Base-by-base conservation (phyloP, 2,329 filamentous ascomycete species). In the Colletotrichum salicis region DNA sequence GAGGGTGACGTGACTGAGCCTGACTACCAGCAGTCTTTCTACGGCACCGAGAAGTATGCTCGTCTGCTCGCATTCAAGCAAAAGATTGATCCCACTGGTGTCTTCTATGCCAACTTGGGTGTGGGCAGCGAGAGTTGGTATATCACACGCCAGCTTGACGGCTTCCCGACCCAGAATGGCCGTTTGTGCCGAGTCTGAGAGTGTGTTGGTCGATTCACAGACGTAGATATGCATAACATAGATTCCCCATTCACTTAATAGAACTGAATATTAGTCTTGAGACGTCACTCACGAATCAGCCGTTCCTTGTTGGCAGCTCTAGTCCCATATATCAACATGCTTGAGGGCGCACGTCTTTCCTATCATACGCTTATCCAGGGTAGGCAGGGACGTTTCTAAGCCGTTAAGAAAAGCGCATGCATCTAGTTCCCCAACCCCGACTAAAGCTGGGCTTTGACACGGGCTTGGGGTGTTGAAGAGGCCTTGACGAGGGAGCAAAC, bases 1-100 rank as follows among this genome's bases (percentile, higher is more conserved):
- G 79, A 81, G 65, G 78, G 77, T 2, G 78, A 80, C 37, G 71
- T 79, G 12, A 76, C 75, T 55, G 78, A 81, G 62, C 78, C 77
- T 0, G 73, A 80, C 45, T 81, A 78, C 67, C 74, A 70, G 2
- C 60, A 78, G 65, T 72, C 74, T 2, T 82, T 81, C 61, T 81
- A 76, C n/a, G 80, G 80, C 4, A 55, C 59, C 7, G 61, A 77
- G 22, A 77, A 77, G 51, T 81, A 81, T n/a, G 70, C 71, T 11
- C 65, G 74, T 6, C 75, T 81, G 12, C 57, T 76, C 3, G 67
- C 73, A 13, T 74, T 79, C 19, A 82, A 81, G 76, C 73, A 76
- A 35, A 76, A 76, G 73, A 74, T 77, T 37, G 80, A 82, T 24
- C 79, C 80, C 4, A 64, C 72, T 6, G 66, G 69, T 5, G 37